A percentile compares a stretch with the other conserved stretches of the same genome.
phyloP scores from a whole-genome alignment of 2,329 filamentous ascomycete genomes.

The Fusarium lyarnte region DNA sequence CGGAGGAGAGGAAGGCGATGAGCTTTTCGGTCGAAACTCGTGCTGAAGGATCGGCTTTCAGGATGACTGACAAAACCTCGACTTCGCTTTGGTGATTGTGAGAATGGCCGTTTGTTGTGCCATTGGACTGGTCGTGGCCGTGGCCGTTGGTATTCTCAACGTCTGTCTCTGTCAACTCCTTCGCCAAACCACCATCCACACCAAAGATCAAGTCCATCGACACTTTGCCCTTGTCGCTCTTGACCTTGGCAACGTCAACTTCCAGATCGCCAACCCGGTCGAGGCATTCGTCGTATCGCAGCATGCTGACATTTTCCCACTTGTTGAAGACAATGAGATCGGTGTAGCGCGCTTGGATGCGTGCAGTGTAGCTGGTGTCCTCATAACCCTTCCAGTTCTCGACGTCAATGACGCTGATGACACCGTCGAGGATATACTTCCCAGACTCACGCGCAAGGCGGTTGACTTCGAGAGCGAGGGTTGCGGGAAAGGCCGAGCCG shows the following conservation, averaged over 20 bases:
- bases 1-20: conserved; percentile 71
- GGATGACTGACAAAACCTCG: conserved; percentile 85
- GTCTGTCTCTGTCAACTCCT: conserved; percentile 57
- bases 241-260: conserved; percentile 82
- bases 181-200: conserved; percentile 82
- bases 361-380: conserved; percentile 88
- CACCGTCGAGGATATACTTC: conserved; percentile 81
- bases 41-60: conserved; percentile 57
- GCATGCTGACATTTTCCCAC: conserved; percentile 81
- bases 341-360: conserved; percentile 88
- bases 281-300: conserved; percentile 78
- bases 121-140: conserved; percentile 46
- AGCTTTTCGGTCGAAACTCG: conserved; percentile 69
- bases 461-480: conserved; percentile 90
- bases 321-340: conserved; percentile 94
- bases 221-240: conserved; percentile 83
- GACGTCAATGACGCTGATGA: conserved; percentile 89
- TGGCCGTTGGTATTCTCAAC: conserved; percentile 48
- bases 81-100: conserved; percentile 82
- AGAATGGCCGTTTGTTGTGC: conserved; percentile 53
- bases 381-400: conserved; percentile 97
- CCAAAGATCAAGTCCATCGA: conserved; percentile 84
- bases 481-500: conserved; percentile 88
- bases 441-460: conserved; percentile 75
- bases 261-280: conserved; percentile 85